Base-by-base conservation (phyloP, 371 early-diverging fungal genomes). In the Apophysomyces ossiformis region DNA sequence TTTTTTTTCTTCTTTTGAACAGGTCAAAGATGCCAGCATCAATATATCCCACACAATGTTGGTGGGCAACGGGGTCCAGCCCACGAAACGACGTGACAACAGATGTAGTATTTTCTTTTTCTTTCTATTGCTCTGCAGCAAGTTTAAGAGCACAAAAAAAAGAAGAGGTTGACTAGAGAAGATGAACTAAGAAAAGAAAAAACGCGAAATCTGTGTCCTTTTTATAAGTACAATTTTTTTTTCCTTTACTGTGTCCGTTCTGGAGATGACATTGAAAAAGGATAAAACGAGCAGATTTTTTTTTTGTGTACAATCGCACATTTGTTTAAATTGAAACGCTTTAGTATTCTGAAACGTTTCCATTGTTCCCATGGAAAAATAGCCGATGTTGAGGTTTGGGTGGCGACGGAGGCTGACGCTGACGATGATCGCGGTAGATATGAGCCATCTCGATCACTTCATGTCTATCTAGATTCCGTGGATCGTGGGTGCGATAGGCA, bases 371-470 rank as follows among this genome's bases (percentile, higher is more conserved):
- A 50, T 18, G 54, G 18, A 50, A 50, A 50, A 50, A 21, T 21
- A 50, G 21, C 9, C 54, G 54, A 50, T 21, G 54, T 11, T 50
- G 54, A 5, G 54, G 9, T 7, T 16, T 50, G 16, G 54, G 21
- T 50, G 18, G 54, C 54, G 54, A 26, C n/a, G 54, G 54, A 50
- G 69, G 57, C 6, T 61, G 57, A 12, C 64, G 64, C 7, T 59
- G 64, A 7, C 68, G 71, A 18, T 68, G 63, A 13, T 64, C 41
- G 7, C 54, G 65, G 39, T 71, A 68, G 13, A 71, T 63, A 35
- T 68, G 69, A 8, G 68, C 64, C 69, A 71, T 65, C 50, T 71
- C 71, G 43, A 71, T 71, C 8, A 62, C 69, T 47, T 68, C 61
- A 38, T 69, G 58, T 15, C 37, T 47, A 32, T 65, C 44, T 12